These are phyloP conservation scores for Candida alai DNA, from an alignment of 805 yeast genomes.

Conservation along the genomic window DNA sequence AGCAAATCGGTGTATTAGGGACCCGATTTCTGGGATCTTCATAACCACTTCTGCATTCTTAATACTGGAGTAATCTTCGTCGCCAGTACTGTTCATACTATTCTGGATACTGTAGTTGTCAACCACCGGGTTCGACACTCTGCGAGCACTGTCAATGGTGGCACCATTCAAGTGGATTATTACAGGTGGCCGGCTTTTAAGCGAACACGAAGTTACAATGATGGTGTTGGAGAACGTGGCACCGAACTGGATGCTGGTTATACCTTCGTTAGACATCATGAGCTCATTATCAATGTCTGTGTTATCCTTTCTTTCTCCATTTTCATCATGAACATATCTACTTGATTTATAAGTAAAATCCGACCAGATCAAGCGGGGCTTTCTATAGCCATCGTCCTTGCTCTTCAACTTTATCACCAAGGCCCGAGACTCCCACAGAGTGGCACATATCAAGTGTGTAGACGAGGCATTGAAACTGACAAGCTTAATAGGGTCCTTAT, in stretches of 20 bases:
- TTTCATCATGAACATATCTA: constrained; percentile 12
- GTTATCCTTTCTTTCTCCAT: constrained; percentile 10
- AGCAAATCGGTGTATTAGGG: constrained; percentile 66
- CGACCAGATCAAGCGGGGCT: constrained; percentile 39
- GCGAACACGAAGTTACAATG: constrained; percentile 35
- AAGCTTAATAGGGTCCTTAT: constrained; percentile 77
- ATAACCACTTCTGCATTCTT: constrained; percentile 34
- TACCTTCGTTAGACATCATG: constrained; percentile 78
- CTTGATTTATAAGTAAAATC: constrained; percentile 19
- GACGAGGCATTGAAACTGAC: constrained; percentile 72
- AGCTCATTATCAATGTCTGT: constrained; percentile 19
- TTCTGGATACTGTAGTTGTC: constrained; percentile 21
- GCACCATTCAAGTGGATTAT: constrained; percentile 39
- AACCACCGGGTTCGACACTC: constrained; percentile 4
- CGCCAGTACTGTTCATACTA: constrained; percentile 18
- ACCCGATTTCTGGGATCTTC: constrained; percentile 77
- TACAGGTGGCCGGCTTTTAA: constrained; percentile 29
- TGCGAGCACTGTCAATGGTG: constrained; percentile 41
- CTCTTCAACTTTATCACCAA: constrained; percentile 67
- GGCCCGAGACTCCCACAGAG: constrained; percentile 74
- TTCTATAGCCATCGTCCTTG: constrained; percentile 31
- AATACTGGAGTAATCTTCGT: constrained; percentile 17
- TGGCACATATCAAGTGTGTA: constrained; percentile 67
- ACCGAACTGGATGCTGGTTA: constrained; percentile 70
- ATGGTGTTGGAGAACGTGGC: constrained; percentile 30